phyloP scores from a whole-genome alignment of 768 basidiomycete genomes.

The Phlebiopsis flavidoalba region DNA sequence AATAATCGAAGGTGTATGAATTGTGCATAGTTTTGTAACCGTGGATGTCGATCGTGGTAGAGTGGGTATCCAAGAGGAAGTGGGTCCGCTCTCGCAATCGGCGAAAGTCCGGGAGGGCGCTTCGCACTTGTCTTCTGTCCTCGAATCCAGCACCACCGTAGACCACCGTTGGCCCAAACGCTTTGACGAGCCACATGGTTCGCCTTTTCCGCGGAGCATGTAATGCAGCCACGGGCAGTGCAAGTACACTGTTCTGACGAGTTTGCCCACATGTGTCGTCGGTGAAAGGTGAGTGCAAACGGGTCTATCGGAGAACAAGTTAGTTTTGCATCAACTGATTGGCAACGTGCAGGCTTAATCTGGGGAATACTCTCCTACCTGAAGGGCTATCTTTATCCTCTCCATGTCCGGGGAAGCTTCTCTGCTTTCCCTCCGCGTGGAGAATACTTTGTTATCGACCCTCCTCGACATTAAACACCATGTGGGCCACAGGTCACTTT shows the following conservation, averaged over 20 bases:
- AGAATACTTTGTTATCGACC: not conserved
- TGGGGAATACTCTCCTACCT: not conserved
- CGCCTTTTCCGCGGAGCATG: not conserved
- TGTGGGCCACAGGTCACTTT: slow-evolving; percentile 1
- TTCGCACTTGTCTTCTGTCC: too few species aligned
- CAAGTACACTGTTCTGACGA: too few species aligned
- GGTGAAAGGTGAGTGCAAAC: not conserved
- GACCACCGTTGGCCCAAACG: too few species aligned
- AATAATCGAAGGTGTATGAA: too few species aligned
- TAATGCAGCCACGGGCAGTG: not conserved
- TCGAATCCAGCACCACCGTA: too few species aligned
- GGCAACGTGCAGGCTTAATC: too few species aligned
- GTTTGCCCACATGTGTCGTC: not conserved
- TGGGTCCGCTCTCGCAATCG: too few species aligned
- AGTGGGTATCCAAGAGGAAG: too few species aligned
- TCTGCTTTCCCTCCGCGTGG: slow-evolving; percentile 3
- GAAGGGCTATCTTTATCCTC: not conserved
- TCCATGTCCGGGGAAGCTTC: not conserved
- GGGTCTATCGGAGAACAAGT: not conserved
- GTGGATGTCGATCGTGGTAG: too few species aligned
- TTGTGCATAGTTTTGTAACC: too few species aligned
- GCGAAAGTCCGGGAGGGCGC: too few species aligned
- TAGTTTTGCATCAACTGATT: not conserved
- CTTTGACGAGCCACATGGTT: too few species aligned
- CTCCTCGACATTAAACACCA: not conserved